Evolutionary conservation across 2,329 filamentous ascomycete species (phyloP).

Genomic region (Exophiala xenobiotica): DNA sequence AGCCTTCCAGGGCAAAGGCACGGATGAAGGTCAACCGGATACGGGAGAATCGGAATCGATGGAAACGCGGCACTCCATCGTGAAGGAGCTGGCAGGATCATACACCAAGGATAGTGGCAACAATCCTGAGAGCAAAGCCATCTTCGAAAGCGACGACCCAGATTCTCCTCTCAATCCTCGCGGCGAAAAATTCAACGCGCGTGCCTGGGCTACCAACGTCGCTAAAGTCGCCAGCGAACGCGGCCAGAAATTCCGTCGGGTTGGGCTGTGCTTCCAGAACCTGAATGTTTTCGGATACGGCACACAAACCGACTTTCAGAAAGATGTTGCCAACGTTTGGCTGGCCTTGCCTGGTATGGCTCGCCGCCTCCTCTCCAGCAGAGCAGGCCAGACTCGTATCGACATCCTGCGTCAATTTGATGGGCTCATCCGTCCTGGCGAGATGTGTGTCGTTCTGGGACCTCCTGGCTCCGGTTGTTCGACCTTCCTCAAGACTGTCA

Average conservation of each 20-base stretch:
- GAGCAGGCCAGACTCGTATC: slow-evolving; percentile 1
- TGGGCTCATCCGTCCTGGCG: slow-evolving; percentile 16
- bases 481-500: slow-evolving; percentile 78
- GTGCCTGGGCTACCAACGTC: slow-evolving; percentile 52
- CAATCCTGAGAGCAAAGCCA: background rate
- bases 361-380: background rate
- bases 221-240: slow-evolving; percentile 72
- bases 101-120: background rate
- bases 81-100: background rate
- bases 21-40: too few relatives aligned
- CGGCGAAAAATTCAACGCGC: slow-evolving; percentile 11
- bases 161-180: slow-evolving; percentile 31
- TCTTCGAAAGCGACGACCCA: slow-evolving; percentile 1
- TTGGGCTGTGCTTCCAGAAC: slow-evolving; percentile 37
- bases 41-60: background rate
- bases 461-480: slow-evolving; percentile 67
- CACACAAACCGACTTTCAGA: slow-evolving; percentile 46
- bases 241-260: slow-evolving; percentile 41
- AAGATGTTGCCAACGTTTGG: slow-evolving; percentile 24
- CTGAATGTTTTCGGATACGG: slow-evolving; percentile 47
- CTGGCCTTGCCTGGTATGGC: background rate
- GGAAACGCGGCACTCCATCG: background rate
- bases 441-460: slow-evolving; percentile 54
- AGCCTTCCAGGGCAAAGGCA: too few relatives aligned
- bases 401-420: slow-evolving; percentile 31